A percentile compares a stretch with the other conserved stretches of the same genome.
Conservation (phyloP, 306 rosid species). For the Glycine latifolia region DNA sequence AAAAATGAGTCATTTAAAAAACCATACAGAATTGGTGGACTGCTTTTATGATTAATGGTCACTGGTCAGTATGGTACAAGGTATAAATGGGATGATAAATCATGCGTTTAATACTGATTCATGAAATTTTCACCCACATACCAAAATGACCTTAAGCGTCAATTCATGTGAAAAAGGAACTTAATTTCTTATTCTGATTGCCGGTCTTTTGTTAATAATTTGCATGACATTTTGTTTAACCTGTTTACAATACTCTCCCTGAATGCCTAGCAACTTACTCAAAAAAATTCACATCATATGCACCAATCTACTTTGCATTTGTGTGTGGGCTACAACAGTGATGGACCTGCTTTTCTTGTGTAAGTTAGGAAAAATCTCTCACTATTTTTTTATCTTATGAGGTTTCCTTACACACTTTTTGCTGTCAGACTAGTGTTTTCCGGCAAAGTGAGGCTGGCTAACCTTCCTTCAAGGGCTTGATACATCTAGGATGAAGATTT, state of each 20-base stretch:
- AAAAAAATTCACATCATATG: conserved; percentile 21
- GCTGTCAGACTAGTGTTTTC: not conserved
- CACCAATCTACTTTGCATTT: conserved; percentile 22
- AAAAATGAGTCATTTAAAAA: not conserved
- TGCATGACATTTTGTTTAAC: not conserved
- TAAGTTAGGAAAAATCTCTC: not conserved
- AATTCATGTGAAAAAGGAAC: not conserved
- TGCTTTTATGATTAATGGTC: not conserved
- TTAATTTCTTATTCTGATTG: not conserved
- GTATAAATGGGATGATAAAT: not conserved
- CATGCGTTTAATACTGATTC: not conserved
- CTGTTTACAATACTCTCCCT: not conserved
- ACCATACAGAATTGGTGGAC: not conserved
- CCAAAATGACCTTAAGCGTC: not conserved
- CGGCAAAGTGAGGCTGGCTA: too few relatives aligned
- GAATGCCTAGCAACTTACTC: not conserved
- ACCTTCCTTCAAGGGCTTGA: not conserved
- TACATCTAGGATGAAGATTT: not conserved
- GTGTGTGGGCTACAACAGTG: not conserved
- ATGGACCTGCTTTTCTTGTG: conserved; percentile 25
- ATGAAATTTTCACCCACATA: not conserved
- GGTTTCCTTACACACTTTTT: not conserved
- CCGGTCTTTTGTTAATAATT: not conserved
- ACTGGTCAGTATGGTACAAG: not conserved
- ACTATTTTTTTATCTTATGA: not conserved